These are phyloP conservation scores for Cinchona pubescens DNA, from an alignment of 257 asterid species.

Conservation along the genomic window DNA sequence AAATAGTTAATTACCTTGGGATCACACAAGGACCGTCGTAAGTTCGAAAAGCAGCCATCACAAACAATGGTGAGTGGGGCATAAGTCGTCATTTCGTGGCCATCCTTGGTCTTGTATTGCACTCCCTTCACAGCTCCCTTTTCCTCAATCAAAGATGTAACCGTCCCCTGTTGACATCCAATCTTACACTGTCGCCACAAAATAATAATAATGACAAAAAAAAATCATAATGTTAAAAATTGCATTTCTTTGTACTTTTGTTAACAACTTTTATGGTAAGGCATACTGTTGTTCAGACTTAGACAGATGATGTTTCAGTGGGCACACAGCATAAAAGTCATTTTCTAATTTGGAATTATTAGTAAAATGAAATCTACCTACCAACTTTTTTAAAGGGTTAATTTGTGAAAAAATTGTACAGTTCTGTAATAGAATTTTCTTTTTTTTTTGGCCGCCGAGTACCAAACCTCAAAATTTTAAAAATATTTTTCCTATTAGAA, in stretches of 20 bases:
- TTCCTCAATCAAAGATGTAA: conserved; percentile 69
- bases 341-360: background rate
- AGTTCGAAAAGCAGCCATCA: conserved; percentile 82
- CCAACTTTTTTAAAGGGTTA: background rate
- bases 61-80: conserved; percentile 87
- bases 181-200: conserved; percentile 47
- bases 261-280: background rate
- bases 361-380: background rate
- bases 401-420: too few species aligned
- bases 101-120: conserved; percentile 63
- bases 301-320: background rate
- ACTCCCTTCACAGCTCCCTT: conserved; percentile 66
- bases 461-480: background rate
- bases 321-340: background rate
- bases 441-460: too few species aligned
- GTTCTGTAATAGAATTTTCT: too few species aligned
- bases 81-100: conserved; percentile 45
- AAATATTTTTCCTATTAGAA: background rate
- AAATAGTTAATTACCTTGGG: conserved; percentile 48
- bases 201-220: conserved; percentile 13
- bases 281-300: background rate
- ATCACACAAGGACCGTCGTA: conserved; percentile 72
- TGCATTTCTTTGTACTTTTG: background rate
- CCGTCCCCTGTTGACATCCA: conserved; percentile 84
- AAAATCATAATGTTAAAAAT: background rate